Percentiles rank a stretch among this genome's conserved stretches.
These are phyloP conservation scores for Helicocarpus griseus DNA, from an alignment of 2,329 filamentous ascomycete genomes.

Conservation along the genomic window DNA sequence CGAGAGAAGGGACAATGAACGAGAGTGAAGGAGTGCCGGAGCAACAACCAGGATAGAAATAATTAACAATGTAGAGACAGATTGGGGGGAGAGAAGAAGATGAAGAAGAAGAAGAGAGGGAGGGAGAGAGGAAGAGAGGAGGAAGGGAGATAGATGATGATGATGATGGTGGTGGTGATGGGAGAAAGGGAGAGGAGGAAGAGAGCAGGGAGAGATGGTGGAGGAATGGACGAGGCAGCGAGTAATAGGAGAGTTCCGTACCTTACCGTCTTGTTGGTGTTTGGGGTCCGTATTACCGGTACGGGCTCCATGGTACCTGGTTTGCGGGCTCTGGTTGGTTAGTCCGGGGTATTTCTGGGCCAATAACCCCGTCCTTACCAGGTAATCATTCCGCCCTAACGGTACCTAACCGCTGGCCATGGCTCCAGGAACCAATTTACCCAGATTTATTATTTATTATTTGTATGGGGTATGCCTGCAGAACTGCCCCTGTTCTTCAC, in stretches of 20 bases:
- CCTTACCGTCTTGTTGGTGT: not conserved
- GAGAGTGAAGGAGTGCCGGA: not conserved
- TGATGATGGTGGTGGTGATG: too few relatives aligned
- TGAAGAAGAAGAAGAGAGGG: not conserved
- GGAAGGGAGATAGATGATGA: not conserved
- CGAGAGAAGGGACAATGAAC: conserved; percentile 8
- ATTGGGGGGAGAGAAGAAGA: conserved; percentile 5
- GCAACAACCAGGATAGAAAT: conserved; percentile 6
- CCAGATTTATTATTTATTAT: not conserved
- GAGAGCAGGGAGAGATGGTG: not conserved
- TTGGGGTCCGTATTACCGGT: too few relatives aligned
- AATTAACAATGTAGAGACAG: conserved; percentile 5
- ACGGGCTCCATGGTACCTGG: too few relatives aligned
- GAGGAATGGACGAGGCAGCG: too few relatives aligned
- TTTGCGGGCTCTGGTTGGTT: not conserved
- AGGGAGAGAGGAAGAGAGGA: not conserved
- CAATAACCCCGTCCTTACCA: too few relatives aligned
- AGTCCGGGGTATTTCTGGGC: not conserved
- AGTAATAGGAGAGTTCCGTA: not conserved
- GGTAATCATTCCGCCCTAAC: not conserved
- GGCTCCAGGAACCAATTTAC: not conserved
- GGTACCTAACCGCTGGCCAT: not conserved
- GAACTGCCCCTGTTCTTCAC: too few relatives aligned
- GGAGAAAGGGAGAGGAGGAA: not conserved
- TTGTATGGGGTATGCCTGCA: too few relatives aligned